Evolutionary conservation across 2,329 filamentous ascomycete genomes (phyloP).

Genomic region (Diplodia seriata): DNA sequence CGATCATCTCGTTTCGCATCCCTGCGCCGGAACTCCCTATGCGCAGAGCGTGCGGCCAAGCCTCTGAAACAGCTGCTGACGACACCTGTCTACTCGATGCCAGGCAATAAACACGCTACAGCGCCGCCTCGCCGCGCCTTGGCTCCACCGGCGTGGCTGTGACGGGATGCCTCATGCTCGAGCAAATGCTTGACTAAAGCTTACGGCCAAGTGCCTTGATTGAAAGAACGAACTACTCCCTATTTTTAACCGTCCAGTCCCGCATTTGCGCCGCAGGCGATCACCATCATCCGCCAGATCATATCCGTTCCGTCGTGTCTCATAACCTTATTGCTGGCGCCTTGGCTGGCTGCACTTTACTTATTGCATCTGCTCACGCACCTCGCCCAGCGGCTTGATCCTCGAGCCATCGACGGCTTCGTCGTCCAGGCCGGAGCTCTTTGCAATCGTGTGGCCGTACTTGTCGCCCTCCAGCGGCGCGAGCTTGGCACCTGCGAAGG

Average conservation of each 20-base stretch:
- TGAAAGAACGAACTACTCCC: slow-evolving; percentile 1
- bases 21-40: slow-evolving; percentile 14
- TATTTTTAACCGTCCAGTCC: slow-evolving; percentile 15
- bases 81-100: slow-evolving; percentile 18
- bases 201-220: background rate
- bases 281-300: slow-evolving; percentile 9
- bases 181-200: slow-evolving; percentile 20
- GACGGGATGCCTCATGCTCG: no score
- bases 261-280: no score
- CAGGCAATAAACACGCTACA: slow-evolving; percentile 17
- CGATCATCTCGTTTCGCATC: slow-evolving; percentile 29
- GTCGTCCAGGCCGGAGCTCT: slow-evolving; percentile 37
- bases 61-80: slow-evolving; percentile 31
- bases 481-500: slow-evolving; percentile 39
- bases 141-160: slow-evolving; percentile 19
- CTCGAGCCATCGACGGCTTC: slow-evolving; percentile 37
- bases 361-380: slow-evolving; percentile 16
- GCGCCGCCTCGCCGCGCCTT: background rate
- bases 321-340: slow-evolving; percentile 20
- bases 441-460: background rate
- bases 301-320: slow-evolving; percentile 8
- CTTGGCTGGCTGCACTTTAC: slow-evolving; percentile 2
- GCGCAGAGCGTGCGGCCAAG: slow-evolving; percentile 6
- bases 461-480: slow-evolving; percentile 35
- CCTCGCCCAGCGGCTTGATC: slow-evolving; percentile 39